phyloP scores from a whole-genome alignment of 768 basidiomycete species.

The Hortiboletus flavorubellus region DNA sequence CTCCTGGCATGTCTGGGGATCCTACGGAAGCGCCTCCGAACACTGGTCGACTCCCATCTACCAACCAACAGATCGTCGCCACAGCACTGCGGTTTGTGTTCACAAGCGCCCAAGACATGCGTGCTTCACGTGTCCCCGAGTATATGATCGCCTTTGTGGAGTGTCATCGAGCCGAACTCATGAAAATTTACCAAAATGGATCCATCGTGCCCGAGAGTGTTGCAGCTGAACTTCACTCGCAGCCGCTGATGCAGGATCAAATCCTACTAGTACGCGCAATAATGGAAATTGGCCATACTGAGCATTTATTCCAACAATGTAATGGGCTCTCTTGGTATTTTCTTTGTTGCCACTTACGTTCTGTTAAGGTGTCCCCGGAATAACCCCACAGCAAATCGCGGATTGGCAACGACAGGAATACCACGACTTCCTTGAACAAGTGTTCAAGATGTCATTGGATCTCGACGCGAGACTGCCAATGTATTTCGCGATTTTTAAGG shows the following conservation, averaged over 20 bases:
- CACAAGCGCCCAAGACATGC: slow-evolving; percentile 48
- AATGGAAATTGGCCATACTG: slow-evolving; percentile 30
- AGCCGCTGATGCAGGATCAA: slow-evolving; percentile 31
- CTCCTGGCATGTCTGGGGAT: no score
- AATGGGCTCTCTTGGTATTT: slow-evolving; percentile 21
- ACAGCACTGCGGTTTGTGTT: slow-evolving; percentile 48
- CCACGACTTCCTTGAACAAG: slow-evolving; percentile 45
- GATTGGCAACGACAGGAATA: slow-evolving; percentile 55
- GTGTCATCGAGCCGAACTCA: slow-evolving; percentile 38
- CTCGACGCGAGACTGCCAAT: slow-evolving; percentile 50
- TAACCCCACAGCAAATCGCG: slow-evolving; percentile 40
- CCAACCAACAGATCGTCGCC: slow-evolving; percentile 31
- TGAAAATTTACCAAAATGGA: slow-evolving; percentile 26
- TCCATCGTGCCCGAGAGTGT: slow-evolving; percentile 6
- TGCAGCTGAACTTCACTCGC: slow-evolving; percentile 1
- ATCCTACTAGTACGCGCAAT: slow-evolving; percentile 25
- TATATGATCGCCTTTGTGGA: slow-evolving; percentile 57
- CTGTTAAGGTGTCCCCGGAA: slow-evolving; percentile 34
- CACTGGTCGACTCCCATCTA: not conserved
- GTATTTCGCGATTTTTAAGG: slow-evolving; percentile 44
- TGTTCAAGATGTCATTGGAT: slow-evolving; percentile 43
- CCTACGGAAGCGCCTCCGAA: no score
- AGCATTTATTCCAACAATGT: slow-evolving; percentile 33
- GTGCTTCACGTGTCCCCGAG: slow-evolving; percentile 46
- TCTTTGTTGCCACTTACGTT: slow-evolving; percentile 10